Evolutionary conservation across 2,329 filamentous ascomycete species (phyloP).

Genomic region (Diaporthe vaccinii): DNA sequence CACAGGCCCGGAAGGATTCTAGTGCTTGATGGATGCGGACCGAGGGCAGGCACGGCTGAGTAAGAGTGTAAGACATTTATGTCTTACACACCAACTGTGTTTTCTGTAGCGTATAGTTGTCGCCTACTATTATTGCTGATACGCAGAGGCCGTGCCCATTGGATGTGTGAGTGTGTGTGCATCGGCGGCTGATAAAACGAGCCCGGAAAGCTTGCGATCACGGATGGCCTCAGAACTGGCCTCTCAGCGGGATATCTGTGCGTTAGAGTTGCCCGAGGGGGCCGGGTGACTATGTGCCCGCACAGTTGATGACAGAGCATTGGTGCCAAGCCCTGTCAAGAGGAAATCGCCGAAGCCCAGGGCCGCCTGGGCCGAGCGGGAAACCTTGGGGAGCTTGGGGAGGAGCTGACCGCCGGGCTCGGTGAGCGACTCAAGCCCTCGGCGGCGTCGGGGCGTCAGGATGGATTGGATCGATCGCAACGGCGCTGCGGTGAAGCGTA

Average conservation of each 20-base stretch:
- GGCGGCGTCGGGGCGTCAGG: constrained; percentile 26
- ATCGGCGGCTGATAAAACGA: constrained; percentile 32
- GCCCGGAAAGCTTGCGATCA: constrained; percentile 25
- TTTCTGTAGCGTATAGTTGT: constrained; percentile 23
- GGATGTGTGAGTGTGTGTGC: neutral
- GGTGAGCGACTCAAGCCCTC: constrained; percentile 11
- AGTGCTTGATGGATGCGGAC: neutral
- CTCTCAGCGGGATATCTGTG: constrained; percentile 24
- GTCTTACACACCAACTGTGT: constrained; percentile 34
- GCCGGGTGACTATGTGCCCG: neutral
- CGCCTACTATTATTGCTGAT: constrained; percentile 32
- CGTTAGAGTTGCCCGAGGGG: constrained; percentile 5
- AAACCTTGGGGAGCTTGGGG: constrained; percentile 7
- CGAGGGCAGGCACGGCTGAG: constrained; percentile 29
- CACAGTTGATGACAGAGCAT: neutral
- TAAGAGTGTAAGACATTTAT: constrained; percentile 35
- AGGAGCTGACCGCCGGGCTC: constrained; percentile 25
- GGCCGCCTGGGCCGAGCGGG: constrained; percentile 2
- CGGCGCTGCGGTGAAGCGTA: constrained; percentile 30
- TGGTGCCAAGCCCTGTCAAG: constrained; percentile 33
- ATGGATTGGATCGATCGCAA: constrained; percentile 15
- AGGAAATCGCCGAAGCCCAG: constrained; percentile 21
- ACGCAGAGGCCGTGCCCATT: neutral
- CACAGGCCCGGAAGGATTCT: constrained; percentile 8
- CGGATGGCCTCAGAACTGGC: neutral